Base-by-base conservation (phyloP, 1,284 basidiomycete genomes). In the Volvariella volvacea region DNA sequence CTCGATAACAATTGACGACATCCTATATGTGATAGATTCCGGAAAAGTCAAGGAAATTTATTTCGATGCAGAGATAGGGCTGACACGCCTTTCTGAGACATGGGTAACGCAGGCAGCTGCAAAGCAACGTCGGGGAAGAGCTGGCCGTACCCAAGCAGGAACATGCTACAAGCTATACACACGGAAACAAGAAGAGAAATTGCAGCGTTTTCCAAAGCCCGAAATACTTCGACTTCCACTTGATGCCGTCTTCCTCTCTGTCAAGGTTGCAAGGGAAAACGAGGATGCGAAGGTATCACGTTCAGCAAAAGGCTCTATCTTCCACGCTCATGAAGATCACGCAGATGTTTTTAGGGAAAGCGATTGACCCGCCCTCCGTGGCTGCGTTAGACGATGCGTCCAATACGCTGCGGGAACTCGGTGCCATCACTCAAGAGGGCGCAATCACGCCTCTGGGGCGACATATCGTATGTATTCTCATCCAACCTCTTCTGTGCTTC, bases 1-100 rank as follows among this genome's bases (percentile, higher is more conserved):
- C 1, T 93, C 89, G 3, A 92, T 97, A 50, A 97, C 93, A 1
- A 95, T 97, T 50, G 88, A 93, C 54, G 92, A 94, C 53, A 77
- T 94, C 21, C 73, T 88, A 22, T 91, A 87, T 55, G 91, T 94
- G 14, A 76, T 95, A 32, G 91, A 93, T 54, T 69, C 80, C 0
- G 94, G 94, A 1, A 86, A 83, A 58, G 91, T 92, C 57, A 96
- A 96, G 64, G 92, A 96, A 66, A 92, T 79, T 2, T 78, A 79
- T 48, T 93, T 87, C 58, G 90, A 94, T 55, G 67, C 84, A 0
- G 83, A 85, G 34, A 80, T 73, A 7, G 82, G 88, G 21, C 67
- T 97, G 52, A 88, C 90, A 22, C 71, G 75, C 41, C 67, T 97
- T 20, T 76, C 79, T 4, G 93, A 97, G 58, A 76, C 74, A 41